A percentile compares a stretch with the other conserved stretches of the same genome.
phyloP scores from a whole-genome alignment of 1,139 yeast genomes.

The Saccharomycopsis crataegensis region DNA sequence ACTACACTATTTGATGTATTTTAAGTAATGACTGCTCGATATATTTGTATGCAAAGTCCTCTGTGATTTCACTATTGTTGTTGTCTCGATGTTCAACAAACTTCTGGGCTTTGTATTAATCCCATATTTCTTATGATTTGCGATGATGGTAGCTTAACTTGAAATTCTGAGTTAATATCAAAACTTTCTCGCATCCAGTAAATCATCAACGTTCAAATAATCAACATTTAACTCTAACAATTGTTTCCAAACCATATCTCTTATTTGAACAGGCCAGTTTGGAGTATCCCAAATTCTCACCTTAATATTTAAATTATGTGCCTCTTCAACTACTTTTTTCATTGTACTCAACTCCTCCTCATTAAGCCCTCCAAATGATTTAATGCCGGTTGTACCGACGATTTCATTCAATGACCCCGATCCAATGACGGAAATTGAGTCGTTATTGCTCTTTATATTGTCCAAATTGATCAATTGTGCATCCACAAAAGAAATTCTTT shows the following conservation, averaged over 20 bases:
- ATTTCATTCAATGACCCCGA: slow-evolving; percentile 20
- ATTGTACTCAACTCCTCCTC: slow-evolving; percentile 27
- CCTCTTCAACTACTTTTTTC: slow-evolving; percentile 25
- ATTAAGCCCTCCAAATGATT: slow-evolving; percentile 25
- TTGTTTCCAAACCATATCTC: slow-evolving; percentile 36
- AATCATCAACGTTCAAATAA: slow-evolving; percentile 40
- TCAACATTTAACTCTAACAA: slow-evolving; percentile 33
- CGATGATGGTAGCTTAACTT: too few relatives aligned
- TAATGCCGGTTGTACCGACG: slow-evolving; percentile 5
- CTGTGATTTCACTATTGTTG: too few relatives aligned
- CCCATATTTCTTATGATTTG: neutral
- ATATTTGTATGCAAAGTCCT: too few relatives aligned
- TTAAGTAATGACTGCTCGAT: too few relatives aligned
- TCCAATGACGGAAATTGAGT: slow-evolving; percentile 12
- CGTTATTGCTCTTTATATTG: neutral
- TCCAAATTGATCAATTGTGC: slow-evolving; percentile 26
- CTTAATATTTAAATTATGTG: slow-evolving; percentile 33
- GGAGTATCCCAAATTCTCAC: slow-evolving; percentile 50
- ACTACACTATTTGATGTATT: too few relatives aligned
- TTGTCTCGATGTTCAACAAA: too few relatives aligned
- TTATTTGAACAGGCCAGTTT: slow-evolving; percentile 34
- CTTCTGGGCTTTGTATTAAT: too few relatives aligned
- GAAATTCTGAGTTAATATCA: neutral
- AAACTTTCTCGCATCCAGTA: slow-evolving; percentile 25
- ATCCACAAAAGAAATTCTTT: slow-evolving; percentile 31